phyloP scores from a whole-genome alignment of 2,329 filamentous ascomycete species.

The Aaosphaeria pasadenensis region DNA sequence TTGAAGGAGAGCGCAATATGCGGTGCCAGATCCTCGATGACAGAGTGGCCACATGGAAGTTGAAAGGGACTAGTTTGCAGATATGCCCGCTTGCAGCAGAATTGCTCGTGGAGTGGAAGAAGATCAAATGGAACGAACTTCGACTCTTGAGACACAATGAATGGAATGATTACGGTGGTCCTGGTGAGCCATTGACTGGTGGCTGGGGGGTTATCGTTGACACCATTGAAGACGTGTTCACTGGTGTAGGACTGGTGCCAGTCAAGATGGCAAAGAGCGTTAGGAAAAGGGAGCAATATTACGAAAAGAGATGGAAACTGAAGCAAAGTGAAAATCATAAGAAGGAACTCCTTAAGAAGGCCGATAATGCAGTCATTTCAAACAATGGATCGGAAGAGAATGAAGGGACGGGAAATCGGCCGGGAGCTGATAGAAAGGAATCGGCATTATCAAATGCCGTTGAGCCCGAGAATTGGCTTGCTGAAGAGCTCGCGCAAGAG shows the following conservation, averaged over 20 bases:
- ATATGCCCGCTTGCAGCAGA: conserved; percentile 65
- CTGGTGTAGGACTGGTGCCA: conserved; percentile 64
- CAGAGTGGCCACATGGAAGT: conserved; percentile 62
- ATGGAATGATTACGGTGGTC: conserved; percentile 76
- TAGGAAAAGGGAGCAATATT: conserved; percentile 53
- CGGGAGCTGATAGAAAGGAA: conserved; percentile 11
- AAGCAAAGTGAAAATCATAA: conserved; percentile 29
- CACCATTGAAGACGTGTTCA: conserved; percentile 57
- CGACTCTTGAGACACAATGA: conserved; percentile 64
- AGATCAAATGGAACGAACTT: conserved; percentile 61
- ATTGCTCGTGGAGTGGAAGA: conserved; percentile 59
- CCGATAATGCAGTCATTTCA: conserved; percentile 14
- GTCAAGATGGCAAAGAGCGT: conserved; percentile 58
- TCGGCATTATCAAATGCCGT: conserved; percentile 28
- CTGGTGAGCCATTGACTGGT: conserved; percentile 70
- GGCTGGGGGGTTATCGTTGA: conserved; percentile 60
- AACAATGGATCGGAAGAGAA: conserved; percentile 3
- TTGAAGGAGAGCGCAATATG: conserved; percentile 48
- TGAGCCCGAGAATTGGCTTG: conserved; percentile 30
- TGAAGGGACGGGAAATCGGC: conserved; percentile 8
- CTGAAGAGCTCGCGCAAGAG: conserved; percentile 43
- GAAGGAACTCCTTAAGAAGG: conserved; percentile 15
- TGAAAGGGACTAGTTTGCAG: conserved; percentile 59
- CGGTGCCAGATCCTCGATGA: conserved; percentile 65
- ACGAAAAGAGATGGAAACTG: conserved; percentile 44